Base-by-base conservation (phyloP, 371 early-diverging fungal species). In the Rhizomucor pusillus region DNA sequence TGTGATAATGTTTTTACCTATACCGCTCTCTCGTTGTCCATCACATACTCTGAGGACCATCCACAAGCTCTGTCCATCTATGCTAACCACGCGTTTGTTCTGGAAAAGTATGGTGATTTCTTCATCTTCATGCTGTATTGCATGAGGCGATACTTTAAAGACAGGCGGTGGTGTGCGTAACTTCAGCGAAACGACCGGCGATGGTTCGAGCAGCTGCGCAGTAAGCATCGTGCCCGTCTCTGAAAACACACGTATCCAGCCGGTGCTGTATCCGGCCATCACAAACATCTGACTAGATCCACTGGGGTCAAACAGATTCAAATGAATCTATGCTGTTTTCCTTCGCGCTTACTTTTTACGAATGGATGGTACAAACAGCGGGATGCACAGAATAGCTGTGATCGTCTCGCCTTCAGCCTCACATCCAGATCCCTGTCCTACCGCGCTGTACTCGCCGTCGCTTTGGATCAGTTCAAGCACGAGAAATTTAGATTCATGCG, bases 21-120 rank as follows among this genome's bases (percentile, higher is more conserved):
- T 65, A n/a, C 62, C 71, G 20, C 63, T 65, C 43, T 65, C 63
- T 16, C 65, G 43, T 40, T 75, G 73, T 25, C 74, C 75, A 41
- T 72, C 80, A 29, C 80, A 84, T 12, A 80, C 73, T 5, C 82
- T 61, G 12, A 84, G 60, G 13, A 77, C 82, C 60, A 79, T 77
- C 84, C 84, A 84, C 3, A 84, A 58, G 51, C 79, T 80, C 22
- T 84, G 82, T 7, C 84, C 84, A 22, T 81, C 81, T 25, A 84
- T 81, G 39, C 80, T 79, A 3, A 84, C 80, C 6, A 81, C 79
- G 5, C 64, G 66, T 20, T 78, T 79, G 14, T 67, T 72, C 40
- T 73, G 60, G 47, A 80, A 81, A 12, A 84, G 39, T 7, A 84
- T 71, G 0, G 82, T 80, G 53, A 84, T 79, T 16, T 84, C 84